Base-by-base conservation (phyloP, 129 eudicot species). In the Lactuca sativa region DNA sequence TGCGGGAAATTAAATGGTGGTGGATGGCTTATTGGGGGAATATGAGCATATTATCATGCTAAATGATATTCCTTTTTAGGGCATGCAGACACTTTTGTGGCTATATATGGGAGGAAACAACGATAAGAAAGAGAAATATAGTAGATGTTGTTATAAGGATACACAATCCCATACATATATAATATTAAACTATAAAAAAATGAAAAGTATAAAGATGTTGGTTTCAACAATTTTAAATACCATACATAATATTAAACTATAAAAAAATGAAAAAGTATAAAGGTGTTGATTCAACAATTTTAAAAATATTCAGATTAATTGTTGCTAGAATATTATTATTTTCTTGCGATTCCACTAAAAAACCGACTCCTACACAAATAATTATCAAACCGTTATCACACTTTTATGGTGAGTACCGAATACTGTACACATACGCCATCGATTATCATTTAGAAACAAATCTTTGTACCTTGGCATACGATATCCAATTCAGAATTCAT, bases 41-140 rank as follows among this genome's bases (percentile, higher is more conserved):
- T 31, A 66, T 56, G 64, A 77, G 75, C 68, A 58, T 67, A 32
- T 66, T 66, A 15, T 78, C 74, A 81, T 66, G 65, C 69, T 64
- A 71, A 71, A 34, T 17, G 48, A 53, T 73, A 51, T 83, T 81
- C 93, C 77, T 44, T 80, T 76, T 79, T 78, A 48, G 78, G 89
- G 16, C 60, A 51, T 51, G 59, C 41, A 73, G 77, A 68, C 77
- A 83, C 70, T 81, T 69, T 43, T 56, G 56, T 76, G 70, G 10
- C 86, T 69, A 76, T 72, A 60, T 70, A 59, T 70, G 75, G 83
- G 55, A 81, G 62, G 79, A 61, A 74, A 82, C 60, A 71, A 53
- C 53, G 37, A 62, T 25, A 37, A 43, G 49, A 47, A 47, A 7
- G 33, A 73, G 34, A 73, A 82, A 71, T 70, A 38, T 62, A 25